A percentile compares a stretch with the other conserved stretches of the same genome.
These are phyloP conservation scores for Russula vinacea DNA, from an alignment of 768 basidiomycete genomes.

Conservation along the genomic window DNA sequence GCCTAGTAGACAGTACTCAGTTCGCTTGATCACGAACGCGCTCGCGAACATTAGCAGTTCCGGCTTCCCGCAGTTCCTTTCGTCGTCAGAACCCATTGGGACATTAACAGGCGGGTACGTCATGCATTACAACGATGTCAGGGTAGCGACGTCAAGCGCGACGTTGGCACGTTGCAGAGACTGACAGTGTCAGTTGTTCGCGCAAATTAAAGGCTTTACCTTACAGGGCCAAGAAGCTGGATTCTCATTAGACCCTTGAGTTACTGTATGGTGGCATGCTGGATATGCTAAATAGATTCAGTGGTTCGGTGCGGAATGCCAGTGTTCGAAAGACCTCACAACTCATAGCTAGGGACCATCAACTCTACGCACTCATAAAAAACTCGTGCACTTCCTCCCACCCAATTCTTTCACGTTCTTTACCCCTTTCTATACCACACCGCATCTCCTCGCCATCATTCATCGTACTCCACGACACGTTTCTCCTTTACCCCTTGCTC, in stretches of 20 bases:
- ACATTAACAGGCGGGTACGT: too few species aligned
- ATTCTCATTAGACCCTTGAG: background rate
- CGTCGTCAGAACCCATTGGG: too few species aligned
- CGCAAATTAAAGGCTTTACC: background rate
- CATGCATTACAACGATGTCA: too few species aligned
- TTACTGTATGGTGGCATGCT: background rate
- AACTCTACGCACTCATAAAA: conserved; percentile 18
- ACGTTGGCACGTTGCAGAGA: too few species aligned
- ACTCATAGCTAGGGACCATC: too few species aligned
- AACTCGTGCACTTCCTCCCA: conserved; percentile 57
- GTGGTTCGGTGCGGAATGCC: background rate
- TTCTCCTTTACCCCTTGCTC: conserved; percentile 42
- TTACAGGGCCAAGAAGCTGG: too few species aligned
- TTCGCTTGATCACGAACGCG: too few species aligned
- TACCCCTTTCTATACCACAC: conserved; percentile 53
- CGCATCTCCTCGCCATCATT: conserved; percentile 75
- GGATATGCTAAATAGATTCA: background rate
- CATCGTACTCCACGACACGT: conserved; percentile 57
- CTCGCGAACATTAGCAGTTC: too few species aligned
- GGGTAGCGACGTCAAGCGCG: too few species aligned
- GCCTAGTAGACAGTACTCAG: too few species aligned
- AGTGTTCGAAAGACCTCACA: background rate
- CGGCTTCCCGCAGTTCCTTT: too few species aligned
- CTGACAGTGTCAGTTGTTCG: too few species aligned
- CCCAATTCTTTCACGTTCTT: conserved; percentile 73